These are phyloP conservation scores for Chlorella sp. DNA, from an alignment of 139 green algal species.

Conservation along the genomic window DNA sequence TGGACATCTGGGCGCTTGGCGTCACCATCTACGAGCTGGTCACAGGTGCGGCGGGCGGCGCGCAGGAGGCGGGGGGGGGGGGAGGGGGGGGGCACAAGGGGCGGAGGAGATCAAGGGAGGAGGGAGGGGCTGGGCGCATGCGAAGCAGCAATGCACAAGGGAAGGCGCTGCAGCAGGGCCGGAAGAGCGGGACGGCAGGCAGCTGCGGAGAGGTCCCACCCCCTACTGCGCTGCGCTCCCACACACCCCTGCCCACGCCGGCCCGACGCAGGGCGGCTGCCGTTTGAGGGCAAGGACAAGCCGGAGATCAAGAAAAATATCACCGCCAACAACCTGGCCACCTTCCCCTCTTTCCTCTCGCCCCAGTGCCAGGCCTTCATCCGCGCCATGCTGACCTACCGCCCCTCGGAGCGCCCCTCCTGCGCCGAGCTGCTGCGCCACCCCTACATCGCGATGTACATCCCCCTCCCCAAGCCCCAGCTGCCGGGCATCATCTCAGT, in stretches of 20 bases:
- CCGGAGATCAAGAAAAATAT: slow-evolving; percentile 61
- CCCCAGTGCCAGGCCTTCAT: slow-evolving; percentile 55
- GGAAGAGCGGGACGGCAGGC: too few species aligned
- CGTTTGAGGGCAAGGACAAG: slow-evolving; percentile 67
- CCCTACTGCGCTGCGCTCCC: background rate
- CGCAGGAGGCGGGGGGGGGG: background rate
- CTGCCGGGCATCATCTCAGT: slow-evolving; percentile 14
- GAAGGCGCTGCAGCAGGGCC: too few species aligned
- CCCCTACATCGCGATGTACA: slow-evolving; percentile 59
- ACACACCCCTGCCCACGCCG: background rate
- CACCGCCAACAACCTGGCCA: slow-evolving; percentile 43
- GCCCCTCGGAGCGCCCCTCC: slow-evolving; percentile 54
- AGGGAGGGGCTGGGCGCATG: too few species aligned
- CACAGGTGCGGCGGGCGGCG: slow-evolving; percentile 40
- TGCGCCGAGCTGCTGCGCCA: slow-evolving; percentile 68
- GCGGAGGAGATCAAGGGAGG: too few species aligned
- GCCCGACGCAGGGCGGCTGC: slow-evolving; percentile 45
- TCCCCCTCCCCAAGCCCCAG: background rate
- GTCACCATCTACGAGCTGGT: slow-evolving; percentile 79
- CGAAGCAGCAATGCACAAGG: too few species aligned
- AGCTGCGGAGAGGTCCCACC: too few species aligned
- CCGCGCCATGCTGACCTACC: slow-evolving; percentile 61
- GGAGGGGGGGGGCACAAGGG: too few species aligned
- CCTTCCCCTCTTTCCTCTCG: slow-evolving; percentile 43
- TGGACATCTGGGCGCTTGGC: slow-evolving; percentile 78